Evolutionary conservation across 140 eudicot species (phyloP), one percentile per base, ranked within the genome.

Genomic region (Oenanthe javanica): DNA sequence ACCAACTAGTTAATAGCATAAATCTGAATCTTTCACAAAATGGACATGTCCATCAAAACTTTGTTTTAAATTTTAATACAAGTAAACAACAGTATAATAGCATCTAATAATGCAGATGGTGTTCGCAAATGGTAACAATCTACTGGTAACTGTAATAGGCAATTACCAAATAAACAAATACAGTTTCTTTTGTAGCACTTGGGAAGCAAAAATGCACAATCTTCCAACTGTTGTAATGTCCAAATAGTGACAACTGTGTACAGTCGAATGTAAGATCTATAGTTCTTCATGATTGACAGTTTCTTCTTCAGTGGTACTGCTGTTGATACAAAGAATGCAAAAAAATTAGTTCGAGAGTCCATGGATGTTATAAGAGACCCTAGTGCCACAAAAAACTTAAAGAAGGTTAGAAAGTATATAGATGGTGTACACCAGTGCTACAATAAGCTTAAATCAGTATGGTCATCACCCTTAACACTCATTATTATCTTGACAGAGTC

Each of bases 271-370:
- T 59, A 59, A 75, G 31, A 36, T 81, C 36, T 31, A 31, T 31
- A 31, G 36, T 31, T 31, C 36, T 31, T 31, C 36, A 31, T 31
- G 36, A 31, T 31, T 86, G 6, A 85, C 93, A 55, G 45, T 43
- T 73, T 72, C 82, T 47, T 83, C 84, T 64, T 70, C 38, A 75
- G 79, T 54, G 80, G 75, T n/a, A 77, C 81, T 84, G 86, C 89
- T 81, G 83, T 80, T 14, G 21, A 1, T 40, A 40, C 14, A 72
- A 72, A 9, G 15, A 2, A 45, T 23, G 43, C 16, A 36, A 27
- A 18, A 71, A n/a, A 57, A n/a, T 4, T 4, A 8, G 76, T 70
- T 4, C 45, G 66, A 13, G 25, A 46, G 48, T 23, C 70, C 19
- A 50, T n/a, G 48, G 4, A 27, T 72, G 27, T 36, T 72, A 71